Evolutionary conservation across 768 basidiomycete genomes (phyloP), one percentile per base, ranked within the genome.

Genomic region (Mycena polygramma): DNA sequence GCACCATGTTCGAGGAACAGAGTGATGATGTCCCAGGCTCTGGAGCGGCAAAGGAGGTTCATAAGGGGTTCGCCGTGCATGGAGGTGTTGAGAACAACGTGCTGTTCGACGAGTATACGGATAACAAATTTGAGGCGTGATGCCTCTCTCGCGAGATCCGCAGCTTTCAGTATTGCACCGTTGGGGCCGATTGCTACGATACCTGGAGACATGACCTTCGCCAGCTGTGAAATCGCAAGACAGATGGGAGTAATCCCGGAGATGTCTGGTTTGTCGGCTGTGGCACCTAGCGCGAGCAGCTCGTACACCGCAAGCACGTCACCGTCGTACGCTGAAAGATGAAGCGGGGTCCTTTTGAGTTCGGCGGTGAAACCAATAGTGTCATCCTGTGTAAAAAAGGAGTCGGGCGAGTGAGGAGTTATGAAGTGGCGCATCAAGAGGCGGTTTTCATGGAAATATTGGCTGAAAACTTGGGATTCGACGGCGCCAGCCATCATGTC

Each of bases 61-160:
- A 68, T 48, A 7, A 68, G 53, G 30, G 66, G 51, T 46, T 61
- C 35, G 13, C 66, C 66, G 26, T 55, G 13, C n/a, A 62, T 62
- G 15, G 43, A 46, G 15, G n/a, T 57, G n/a, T 61, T 11, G 7
- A 68, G 58, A 5, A 9, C 66, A 9, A 37, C 66, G 20, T 68
- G 66, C 24, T 68, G 66, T 41, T 68, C 66, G 13, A 62, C 66
- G 35, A 68, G 53, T 11, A 68, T 68, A 5, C 59, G 59, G 53
- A 62, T 62, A 10, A 62, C 66, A 0, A 1, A 60, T 48, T 57
- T 57, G 1, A 61, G 57, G 43, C 66, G 52, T 4, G 66, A 68
- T 5, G 26, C 37, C 35, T 52, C 57, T 54, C 39, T 26, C 22
- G 13, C 41, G n/a, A 53, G 11, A 6, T 59, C 66, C 17, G 15